Base-by-base conservation (phyloP, 108 stramenopile species). In the Mayamaea pseudoterrestris region DNA sequence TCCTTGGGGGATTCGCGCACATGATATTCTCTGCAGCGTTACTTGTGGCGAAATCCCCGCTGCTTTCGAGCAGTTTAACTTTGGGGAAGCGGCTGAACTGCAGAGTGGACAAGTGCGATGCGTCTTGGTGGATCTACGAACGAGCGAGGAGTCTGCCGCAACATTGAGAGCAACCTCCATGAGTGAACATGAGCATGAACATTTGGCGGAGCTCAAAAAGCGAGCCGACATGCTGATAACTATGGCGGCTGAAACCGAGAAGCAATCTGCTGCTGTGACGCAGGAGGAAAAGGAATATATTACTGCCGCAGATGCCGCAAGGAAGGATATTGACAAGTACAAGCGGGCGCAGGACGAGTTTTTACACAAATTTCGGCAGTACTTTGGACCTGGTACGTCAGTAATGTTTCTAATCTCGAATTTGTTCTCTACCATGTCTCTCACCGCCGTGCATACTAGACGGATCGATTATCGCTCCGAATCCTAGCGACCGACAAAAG, bases 21-120 rank as follows among this genome's bases (percentile, higher is more conserved):
- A 57, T 40, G 50, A 56, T 1, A 34, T 80, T 37, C 60, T 85
- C 1, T 46, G 71, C n/a, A 59, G 68, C 12, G 55, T 85, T 30
- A 49, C 71, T 11, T 70, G 74, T 34, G 83, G 83, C 3, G 83
- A 85, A 40, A 57, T 80, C 45, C 83, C 83, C 9, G 49, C 54
- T 30, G 26, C 31, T 34, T 64, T 69, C 39, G 53, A 63, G 24
- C 37, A 20, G 18, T 18, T 20, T 5, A 39, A 20, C 8, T 65
- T 55, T 41, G 57, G 63, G 20, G 75, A 57, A 20, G 41, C 47
- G 7, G 50, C 57, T 13, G 39, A 63, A 14, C 30, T 49, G 7
- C 54, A 66, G 41, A 73, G 74, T 13, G 83, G 83, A 25, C 66
- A 78, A 17, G 47, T 85, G 2, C 63, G 67, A 27, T 85, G 83